Base-by-base conservation (phyloP, 2,329 filamentous ascomycete genomes). In the Hypoxylon sp. region DNA sequence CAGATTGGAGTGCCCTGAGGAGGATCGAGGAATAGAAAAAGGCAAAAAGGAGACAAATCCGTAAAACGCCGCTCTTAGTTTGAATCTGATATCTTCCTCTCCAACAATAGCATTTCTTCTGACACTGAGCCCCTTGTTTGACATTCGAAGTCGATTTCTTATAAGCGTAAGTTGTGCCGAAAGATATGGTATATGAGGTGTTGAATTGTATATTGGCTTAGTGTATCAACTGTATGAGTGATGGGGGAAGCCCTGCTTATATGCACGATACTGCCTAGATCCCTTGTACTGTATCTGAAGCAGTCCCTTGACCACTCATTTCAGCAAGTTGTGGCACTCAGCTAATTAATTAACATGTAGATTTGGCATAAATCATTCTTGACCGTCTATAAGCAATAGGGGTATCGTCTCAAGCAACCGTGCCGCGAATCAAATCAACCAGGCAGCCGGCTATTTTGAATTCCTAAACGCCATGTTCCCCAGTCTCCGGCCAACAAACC, bases 361-460 rank as follows among this genome's bases (percentile, higher is more conserved):
- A 32, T 33, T 24, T n/a, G n/a, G 14, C 18, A 24, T 22, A 4
- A 20, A 18, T 54, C 14, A 45, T 26, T 20, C 24, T 40, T 6
- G 53, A 33, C 18, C 14, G 16, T 33, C 30, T 52, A 18, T 33
- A 49, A 48, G 42, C 16, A 33, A 4, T 40, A 60, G 44, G 64
- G 61, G 64, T 67, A 67, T 67, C 61, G 55, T 64, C n/a, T 4
- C 14, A 33, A 4, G 32, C 24, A 57, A 46, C 51, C 36, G 18
- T 33, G 24, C 36, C 12, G 18, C 28, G 45, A 45, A 14, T 56
- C 33, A n/a, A n/a, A 51, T 40, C 24, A 54, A 2, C 30, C 22
- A 42, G 7, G 12, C 14, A 53, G 36, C 24, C 44, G 28, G 38
- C 20, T 18, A 20, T 26, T 18, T 11, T 40, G 22, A 24, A 44